Base-by-base conservation (phyloP, 2,329 filamentous ascomycete genomes). In the Sclerotinia sclerotiorum region DNA sequence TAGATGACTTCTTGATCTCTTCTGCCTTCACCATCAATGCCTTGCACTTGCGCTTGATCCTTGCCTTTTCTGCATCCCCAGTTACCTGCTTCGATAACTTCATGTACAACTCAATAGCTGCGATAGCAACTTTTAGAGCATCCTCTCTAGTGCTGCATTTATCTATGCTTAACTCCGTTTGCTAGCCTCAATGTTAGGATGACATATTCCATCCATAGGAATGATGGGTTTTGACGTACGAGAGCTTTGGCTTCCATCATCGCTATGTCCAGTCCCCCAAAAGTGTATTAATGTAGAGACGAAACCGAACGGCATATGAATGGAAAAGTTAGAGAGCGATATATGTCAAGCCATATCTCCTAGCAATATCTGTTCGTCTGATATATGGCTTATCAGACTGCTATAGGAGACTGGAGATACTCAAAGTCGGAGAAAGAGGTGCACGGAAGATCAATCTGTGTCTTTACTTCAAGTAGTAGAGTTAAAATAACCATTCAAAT, bases 91-190 rank as follows among this genome's bases (percentile, higher is more conserved):
- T 83, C 65, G 92, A 82, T 2, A 92, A 92, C 75, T 87, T 86
- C 88, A 97, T 92, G 73, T 95, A 94, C 63, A 90, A 82, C 77
- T 97, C 93, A 29, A 89, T 90, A 5, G 91, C 91, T 72, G 84
- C 82, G 76, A 97, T 92, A 62, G 92, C 89, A 77, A 91, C 85
- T 64, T 88, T 82, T 67, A 97, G 83, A 55, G 92, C 93, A 73
- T 88, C 87, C 72, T 85, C 80, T 72, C 86, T 84, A 60, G 83
- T 85, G 32, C 78, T 77, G 49, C 86, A 81, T 70, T 78, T 77
- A 69, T 81, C 78, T 74, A 89, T 80, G 74, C 80, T 80, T 69
- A 79, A 80, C 78, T 88, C 86, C 71, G 82, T 82, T 79, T 81
- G 83, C 86, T 88, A 77, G 61, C 21, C 69, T 42, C 67, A n/a